These are phyloP conservation scores for Kwoniella shandongensis DNA, from an alignment of 768 basidiomycete genomes.

Conservation along the genomic window DNA sequence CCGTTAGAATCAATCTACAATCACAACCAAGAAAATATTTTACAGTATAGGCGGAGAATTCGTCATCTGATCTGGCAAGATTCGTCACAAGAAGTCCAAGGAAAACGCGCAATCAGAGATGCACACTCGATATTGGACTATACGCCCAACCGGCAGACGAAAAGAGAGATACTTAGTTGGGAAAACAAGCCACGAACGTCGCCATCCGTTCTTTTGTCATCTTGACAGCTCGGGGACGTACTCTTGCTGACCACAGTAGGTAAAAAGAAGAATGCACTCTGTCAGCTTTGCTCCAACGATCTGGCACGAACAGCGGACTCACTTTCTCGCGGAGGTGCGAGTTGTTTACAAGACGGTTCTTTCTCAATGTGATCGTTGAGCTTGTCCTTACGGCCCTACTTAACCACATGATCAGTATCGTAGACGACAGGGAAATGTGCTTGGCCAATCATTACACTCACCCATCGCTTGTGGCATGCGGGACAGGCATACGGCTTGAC, in stretches of 20 bases:
- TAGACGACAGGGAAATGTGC: not conserved
- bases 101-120: too few relatives aligned
- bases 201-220: too few relatives aligned
- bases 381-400: slow-evolving; percentile 24
- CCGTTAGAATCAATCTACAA: too few relatives aligned
- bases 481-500: slow-evolving; percentile 22
- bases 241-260: not conserved
- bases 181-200: not conserved
- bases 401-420: not conserved
- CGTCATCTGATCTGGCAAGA: too few relatives aligned
- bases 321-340: slow-evolving; percentile 13
- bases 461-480: slow-evolving; percentile 14
- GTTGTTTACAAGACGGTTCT: slow-evolving; percentile 1
- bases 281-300: not conserved
- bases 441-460: slow-evolving; percentile 2
- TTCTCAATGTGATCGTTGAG: slow-evolving; percentile 25
- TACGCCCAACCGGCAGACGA: not conserved
- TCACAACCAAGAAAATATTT: too few relatives aligned
- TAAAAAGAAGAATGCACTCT: not conserved
- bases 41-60: too few relatives aligned
- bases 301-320: not conserved
- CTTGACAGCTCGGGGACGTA: not conserved
- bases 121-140: too few relatives aligned
- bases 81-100: too few relatives aligned
- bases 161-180: not conserved